Percentiles rank a stretch among this genome's conserved stretches.
phyloP scores from a whole-genome alignment of 1,139 yeast species.

The Nadsonia commutata region DNA sequence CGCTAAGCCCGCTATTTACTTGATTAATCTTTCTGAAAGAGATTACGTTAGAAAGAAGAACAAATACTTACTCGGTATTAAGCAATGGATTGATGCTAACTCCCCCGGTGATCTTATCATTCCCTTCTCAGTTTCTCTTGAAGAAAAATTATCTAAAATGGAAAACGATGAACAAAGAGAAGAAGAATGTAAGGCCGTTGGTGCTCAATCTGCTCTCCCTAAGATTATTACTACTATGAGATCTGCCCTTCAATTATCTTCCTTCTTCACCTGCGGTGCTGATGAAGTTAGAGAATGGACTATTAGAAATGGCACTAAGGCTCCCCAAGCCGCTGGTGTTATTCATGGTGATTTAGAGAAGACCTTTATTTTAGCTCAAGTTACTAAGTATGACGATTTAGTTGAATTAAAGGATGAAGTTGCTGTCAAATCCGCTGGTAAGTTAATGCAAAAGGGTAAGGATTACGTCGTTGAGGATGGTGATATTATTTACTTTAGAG shows the following conservation, averaged over 20 bases:
- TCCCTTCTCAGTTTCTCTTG: constrained; percentile 86
- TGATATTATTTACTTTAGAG: constrained; percentile 85
- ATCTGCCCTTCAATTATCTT: constrained; percentile 44
- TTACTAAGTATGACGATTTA: constrained; percentile 30
- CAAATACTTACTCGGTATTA: constrained; percentile 78
- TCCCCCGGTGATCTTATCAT: constrained; percentile 93
- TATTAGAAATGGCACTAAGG: constrained; percentile 46
- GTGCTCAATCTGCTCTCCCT: constrained; percentile 75
- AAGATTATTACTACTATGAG: constrained; percentile 57
- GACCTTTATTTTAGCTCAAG: constrained; percentile 66
- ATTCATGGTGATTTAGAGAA: constrained; percentile 71
- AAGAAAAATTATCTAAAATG: constrained; percentile 85
- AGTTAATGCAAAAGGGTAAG: constrained; percentile 87
- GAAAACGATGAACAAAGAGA: constrained; percentile 83
- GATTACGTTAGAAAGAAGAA: constrained; percentile 96
- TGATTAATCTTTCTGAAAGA: constrained; percentile 84
- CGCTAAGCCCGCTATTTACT: constrained; percentile 91
- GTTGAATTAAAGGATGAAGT: constrained; percentile 68
- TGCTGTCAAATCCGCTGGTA: constrained; percentile 86
- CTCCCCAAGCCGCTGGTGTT: constrained; percentile 75
- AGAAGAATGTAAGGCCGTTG: constrained; percentile 61
- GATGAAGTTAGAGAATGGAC: constrained; percentile 78
- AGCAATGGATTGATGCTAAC: constrained; percentile 90
- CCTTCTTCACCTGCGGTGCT: constrained; percentile 76
- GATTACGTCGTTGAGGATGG: constrained; percentile 89